Base-by-base conservation (phyloP, 495 filamentous ascomycete species). In the Hypoxylon lienhwacheense region DNA sequence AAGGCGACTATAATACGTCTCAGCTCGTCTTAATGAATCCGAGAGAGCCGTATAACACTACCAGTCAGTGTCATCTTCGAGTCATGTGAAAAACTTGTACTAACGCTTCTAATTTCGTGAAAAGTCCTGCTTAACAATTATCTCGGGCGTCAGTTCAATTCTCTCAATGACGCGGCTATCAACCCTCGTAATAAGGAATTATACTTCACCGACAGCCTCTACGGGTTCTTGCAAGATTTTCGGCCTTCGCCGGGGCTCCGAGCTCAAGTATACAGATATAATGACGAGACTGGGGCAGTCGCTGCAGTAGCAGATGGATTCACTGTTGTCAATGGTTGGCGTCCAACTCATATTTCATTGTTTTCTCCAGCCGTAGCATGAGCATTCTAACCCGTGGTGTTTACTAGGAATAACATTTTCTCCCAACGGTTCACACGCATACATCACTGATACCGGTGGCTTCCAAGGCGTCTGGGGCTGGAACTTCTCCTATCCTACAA, bases 201-300 rank as follows among this genome's bases (percentile, higher is more conserved):
- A 22, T 86, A 83, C 71, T 85, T 85, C 50, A 86, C 82, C 1
- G 82, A 86, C 61, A 80, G 81, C 1, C 73, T 70, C n/a, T 86
- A 85, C 51, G 82, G 82, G 6, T 72, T 71, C 42, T 71, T 81
- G 25, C 78, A 85, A 52, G 75, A 80, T 4, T 84, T 81, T 66
- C 71, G 82, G 10, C 79, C 75, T 0, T 43, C 46, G 0, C 81
- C 80, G 0, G 70, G 70, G 0, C 52, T 86, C 2, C 80, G 73
- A 8, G 74, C 66, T 24, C 82, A 84, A 51, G 81, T 85, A 4
- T 85, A 82, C 61, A 71, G 80, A 10, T 82, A 72, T 36, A 67
- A 77, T 43, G 70, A 75, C 5, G 49, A 53, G 5, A 78, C 70
- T 0, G 78, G 76, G 0, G 70, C 68, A 11, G 69, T 82, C 21